Evolutionary conservation across 1,284 basidiomycete genomes (phyloP).

Genomic region (Tetrapyrgos nigripes): DNA sequence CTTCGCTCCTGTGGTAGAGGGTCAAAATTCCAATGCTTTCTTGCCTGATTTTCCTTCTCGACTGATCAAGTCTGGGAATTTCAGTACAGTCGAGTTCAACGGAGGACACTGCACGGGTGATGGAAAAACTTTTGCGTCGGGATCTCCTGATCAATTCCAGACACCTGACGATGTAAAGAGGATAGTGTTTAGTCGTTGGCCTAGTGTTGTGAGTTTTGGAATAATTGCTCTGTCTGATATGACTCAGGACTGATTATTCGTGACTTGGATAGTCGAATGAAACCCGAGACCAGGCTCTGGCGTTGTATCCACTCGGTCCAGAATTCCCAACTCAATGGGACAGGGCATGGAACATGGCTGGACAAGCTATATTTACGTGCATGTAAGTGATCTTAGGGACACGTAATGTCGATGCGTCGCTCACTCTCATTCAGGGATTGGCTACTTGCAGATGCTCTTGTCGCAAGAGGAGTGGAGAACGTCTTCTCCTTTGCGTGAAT

Average conservation of each 20-base stretch:
- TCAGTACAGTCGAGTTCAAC: constrained; percentile 45
- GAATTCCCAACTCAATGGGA: constrained; percentile 47
- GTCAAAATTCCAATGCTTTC: constrained; percentile 36
- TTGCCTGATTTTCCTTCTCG: constrained; percentile 48
- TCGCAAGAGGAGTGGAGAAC: constrained; percentile 36
- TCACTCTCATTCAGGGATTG: constrained; percentile 40
- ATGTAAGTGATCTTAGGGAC: constrained; percentile 38
- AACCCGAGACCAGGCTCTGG: constrained; percentile 42
- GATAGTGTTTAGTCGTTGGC: constrained; percentile 45
- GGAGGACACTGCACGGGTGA: constrained; percentile 54
- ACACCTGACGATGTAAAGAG: constrained; percentile 47
- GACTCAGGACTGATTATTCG: background rate
- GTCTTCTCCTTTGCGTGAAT: constrained; percentile 43
- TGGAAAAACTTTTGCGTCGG: constrained; percentile 47
- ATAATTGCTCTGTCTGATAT: background rate
- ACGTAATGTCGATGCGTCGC: background rate
- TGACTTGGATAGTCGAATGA: constrained; percentile 38
- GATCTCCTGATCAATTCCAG: constrained; percentile 42
- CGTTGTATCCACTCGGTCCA: constrained; percentile 45
- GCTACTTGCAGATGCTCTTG: constrained; percentile 42
- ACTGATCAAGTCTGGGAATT: constrained; percentile 44
- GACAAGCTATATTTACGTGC: constrained; percentile 51
- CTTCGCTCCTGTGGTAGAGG: constrained; percentile 45
- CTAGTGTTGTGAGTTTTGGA: constrained; percentile 39
- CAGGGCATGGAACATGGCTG: constrained; percentile 47